Evolutionary conservation across 176 grass and related monocot species (phyloP), one percentile per base, ranked within the genome.

Genomic region (Ensete glaucum): DNA sequence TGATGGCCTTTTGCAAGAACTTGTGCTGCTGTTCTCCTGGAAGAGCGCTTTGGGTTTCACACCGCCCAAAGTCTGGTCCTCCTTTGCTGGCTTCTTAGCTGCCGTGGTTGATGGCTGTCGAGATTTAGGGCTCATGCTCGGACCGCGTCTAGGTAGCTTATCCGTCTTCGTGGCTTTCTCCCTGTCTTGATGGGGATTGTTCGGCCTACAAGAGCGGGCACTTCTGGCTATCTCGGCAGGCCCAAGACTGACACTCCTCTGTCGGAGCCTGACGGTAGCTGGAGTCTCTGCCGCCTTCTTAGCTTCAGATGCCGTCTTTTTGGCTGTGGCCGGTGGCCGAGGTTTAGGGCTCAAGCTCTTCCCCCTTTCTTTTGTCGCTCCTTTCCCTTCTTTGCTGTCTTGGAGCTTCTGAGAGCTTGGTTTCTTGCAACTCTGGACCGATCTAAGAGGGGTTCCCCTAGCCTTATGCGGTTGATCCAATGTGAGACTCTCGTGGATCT

Each of bases 81-180:
- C 82, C 73, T 51, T 78, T 69, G 53, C 77, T 26, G 15, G 71
- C 20, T 88, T 89, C 69, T 63, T 81, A 9, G 62, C 72, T 22
- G 49, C 81, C 23, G 70, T 66, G 7, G 81, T 77, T 6, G 90
- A 91, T 52, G 83, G 86, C 69, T 85, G 82, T 67, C 74, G 85
- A 7, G 82, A 77, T 58, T 67, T 83, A 66, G 89, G 95, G 80
- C 86, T 92, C 50, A 81, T 66, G 74, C 87, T 99, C 1, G 77
- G 63, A 80, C 84, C 82, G 67, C 79, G 73, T 29, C 78, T 74
- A 10, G 21, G 74, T 24, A 57, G 77, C 77, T 87, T 89, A 34
- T 88, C 84, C 57, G 53, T 75, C 50, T 84, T 79, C 14, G 78
- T 11, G 3, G 69, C 7, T 43, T 81, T 76, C 6, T 85, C 86